Evolutionary conservation across 805 yeast genomes (phyloP), one percentile per base, ranked within the genome.

Genomic region (Cyberlindnera euphorbiiphila): DNA sequence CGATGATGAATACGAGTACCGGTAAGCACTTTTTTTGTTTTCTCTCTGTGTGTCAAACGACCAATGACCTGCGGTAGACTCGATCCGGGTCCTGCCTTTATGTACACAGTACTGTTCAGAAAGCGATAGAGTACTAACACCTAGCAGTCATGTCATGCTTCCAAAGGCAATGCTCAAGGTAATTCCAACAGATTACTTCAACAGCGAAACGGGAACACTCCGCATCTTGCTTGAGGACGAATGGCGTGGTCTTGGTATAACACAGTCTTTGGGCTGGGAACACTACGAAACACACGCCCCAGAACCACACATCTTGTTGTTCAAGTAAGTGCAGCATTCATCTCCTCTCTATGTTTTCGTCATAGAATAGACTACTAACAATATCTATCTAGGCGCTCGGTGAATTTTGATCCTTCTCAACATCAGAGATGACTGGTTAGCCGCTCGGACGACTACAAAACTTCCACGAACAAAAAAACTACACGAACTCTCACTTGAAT

Each of bases 251-350:
- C 67, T 93, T 34, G 99, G 99, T 3, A 88, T 93, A 54, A 93
- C 98, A 6, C 99, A 93, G 62, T 85, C 95, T 25, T 68, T 93
- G 43, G 98, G 98, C 1, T 93, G 98, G 98, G 93, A 74, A 37
- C 98, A 93, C 62, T 93, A 91, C 57, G 98, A 93, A 56, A 89
- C 96, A 28, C 98, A 93, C 60, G 65, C 98, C 1, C 99, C 99
- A 29, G 99, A 93, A 62, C 99, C 99, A 18, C 98, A 93, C 59
- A 93, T 93, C 43, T 67, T 93, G 45, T 69, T 93, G 43, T 93
- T 93, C 66, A 83, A 84, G 64, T 54, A 35, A 45, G 59, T 51
- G 4, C 4, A 15, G n/a, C 16, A 7, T 10, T 13, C n/a, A 19
- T 19, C 16, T 6, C 17, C 28, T 21, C 5, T n/a, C 22, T 15